Evolutionary conservation across 2,329 filamentous ascomycete species (phyloP).

Genomic region (Monosporascus cannonballus): DNA sequence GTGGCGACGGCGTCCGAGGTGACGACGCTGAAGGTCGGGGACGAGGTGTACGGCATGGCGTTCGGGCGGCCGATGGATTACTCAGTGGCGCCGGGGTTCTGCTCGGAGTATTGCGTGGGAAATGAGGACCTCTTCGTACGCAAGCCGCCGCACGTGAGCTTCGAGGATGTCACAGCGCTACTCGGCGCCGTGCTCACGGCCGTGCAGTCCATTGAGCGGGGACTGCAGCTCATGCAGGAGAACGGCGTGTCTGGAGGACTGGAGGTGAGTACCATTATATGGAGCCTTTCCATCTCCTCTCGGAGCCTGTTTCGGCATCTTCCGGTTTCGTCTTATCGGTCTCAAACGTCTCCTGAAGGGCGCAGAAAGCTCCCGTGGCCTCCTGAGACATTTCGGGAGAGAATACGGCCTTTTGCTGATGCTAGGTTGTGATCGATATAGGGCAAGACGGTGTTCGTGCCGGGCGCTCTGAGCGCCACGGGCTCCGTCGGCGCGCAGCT

Average conservation of each 20-base stretch:
- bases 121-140: constrained; percentile 28
- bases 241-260: constrained; percentile 28
- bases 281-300: too few species aligned
- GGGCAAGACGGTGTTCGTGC: constrained; percentile 46
- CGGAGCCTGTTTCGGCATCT: too few species aligned
- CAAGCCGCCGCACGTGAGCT: constrained; percentile 22
- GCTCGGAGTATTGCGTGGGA: constrained; percentile 34
- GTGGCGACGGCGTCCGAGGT: constrained; percentile 23
- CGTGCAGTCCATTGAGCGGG: constrained; percentile 36
- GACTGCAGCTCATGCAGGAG: constrained; percentile 28
- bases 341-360: too few species aligned
- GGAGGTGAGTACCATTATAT: constrained; percentile 6
- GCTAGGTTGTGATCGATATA: too few species aligned
- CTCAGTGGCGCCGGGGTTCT: constrained; percentile 24
- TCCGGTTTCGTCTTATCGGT: too few species aligned
- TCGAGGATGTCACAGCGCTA: constrained; percentile 32
- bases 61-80: constrained; percentile 32
- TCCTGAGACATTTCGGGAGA: too few species aligned
- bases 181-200: constrained; percentile 32
- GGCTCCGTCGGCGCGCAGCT: constrained; percentile 42
- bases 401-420: too few species aligned
- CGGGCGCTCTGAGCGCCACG: constrained; percentile 42
- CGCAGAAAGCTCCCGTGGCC: too few species aligned
- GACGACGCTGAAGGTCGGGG: constrained; percentile 22
- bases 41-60: constrained; percentile 33